phyloP scores from a whole-genome alignment of 805 yeast species.

The Starmerella khaoyaiensis region DNA sequence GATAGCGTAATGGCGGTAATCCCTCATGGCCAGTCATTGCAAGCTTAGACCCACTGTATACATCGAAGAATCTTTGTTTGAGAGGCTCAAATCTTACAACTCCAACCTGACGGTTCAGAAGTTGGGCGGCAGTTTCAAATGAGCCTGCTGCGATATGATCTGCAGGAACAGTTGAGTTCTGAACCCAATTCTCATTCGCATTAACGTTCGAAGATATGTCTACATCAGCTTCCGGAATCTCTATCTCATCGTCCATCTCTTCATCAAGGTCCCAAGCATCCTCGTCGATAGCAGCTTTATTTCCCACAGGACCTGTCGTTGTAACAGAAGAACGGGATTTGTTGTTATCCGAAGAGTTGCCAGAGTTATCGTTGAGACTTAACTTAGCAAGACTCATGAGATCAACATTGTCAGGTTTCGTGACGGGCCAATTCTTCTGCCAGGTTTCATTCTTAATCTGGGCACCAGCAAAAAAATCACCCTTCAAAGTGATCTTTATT shows the following conservation, averaged over 20 bases:
- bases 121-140: conserved; percentile 88
- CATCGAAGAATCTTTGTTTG: conserved; percentile 66
- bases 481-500: conserved; percentile 41
- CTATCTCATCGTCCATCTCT: conserved; percentile 35
- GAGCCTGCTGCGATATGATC: conserved; percentile 93
- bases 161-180: conserved; percentile 80
- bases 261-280: conserved; percentile 62
- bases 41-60: conserved; percentile 68
- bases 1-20: conserved; percentile 55
- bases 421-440: conserved; percentile 66
- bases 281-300: conserved; percentile 20
- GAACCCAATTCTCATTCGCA: conserved; percentile 66
- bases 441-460: conserved; percentile 37
- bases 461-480: conserved; percentile 28
- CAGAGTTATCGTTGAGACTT: conserved; percentile 5
- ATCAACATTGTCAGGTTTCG: conserved; percentile 30
- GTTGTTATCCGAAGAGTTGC: not conserved
- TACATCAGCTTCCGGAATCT: conserved; percentile 28
- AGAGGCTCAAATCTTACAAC: conserved; percentile 78
- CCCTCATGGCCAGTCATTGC: conserved; percentile 63
- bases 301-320: conserved; percentile 8
- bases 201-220: conserved; percentile 25
- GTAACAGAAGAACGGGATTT: not conserved
- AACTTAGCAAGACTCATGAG: conserved; percentile 23
- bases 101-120: conserved; percentile 81